Evolutionary conservation across 2,329 filamentous ascomycete species (phyloP).

Genomic region (Fusarium phyllophilum): DNA sequence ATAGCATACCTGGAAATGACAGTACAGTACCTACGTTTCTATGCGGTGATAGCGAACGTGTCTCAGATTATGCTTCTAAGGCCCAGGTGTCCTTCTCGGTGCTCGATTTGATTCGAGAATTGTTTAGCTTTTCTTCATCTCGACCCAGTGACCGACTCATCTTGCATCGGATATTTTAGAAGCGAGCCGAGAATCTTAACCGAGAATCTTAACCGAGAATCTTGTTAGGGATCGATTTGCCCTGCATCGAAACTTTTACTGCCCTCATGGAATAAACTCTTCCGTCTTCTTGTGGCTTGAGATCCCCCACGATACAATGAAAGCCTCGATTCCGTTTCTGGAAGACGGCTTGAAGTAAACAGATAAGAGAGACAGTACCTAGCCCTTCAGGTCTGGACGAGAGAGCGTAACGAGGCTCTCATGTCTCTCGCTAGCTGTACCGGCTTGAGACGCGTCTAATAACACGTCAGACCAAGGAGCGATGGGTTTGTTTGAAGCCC

Average conservation of each 20-base stretch:
- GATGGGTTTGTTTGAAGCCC: constrained; percentile 27
- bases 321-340: not conserved
- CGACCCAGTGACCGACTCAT: constrained; percentile 13
- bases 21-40: not conserved
- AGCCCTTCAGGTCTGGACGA: not conserved
- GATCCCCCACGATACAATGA: not conserved
- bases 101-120: constrained; percentile 12
- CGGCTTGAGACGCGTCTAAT: constrained; percentile 28
- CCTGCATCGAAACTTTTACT: not conserved
- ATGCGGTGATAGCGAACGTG: constrained; percentile 19
- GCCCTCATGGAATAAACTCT: not conserved
- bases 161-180: constrained; percentile 29
- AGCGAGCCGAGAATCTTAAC: constrained; percentile 25
- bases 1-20: constrained; percentile 8
- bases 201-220: constrained; percentile 21
- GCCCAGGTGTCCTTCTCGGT: constrained; percentile 8
- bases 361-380: not conserved
- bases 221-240: not conserved
- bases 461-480: constrained; percentile 8
- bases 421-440: constrained; percentile 25
- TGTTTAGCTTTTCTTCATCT: constrained; percentile 2
- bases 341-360: constrained; percentile 5
- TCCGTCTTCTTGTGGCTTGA: not conserved
- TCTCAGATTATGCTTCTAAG: constrained; percentile 18
- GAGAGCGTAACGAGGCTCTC: constrained; percentile 11